Base-by-base conservation (phyloP, 2,329 filamentous ascomycete species). In the Clarireedia hainanense region DNA sequence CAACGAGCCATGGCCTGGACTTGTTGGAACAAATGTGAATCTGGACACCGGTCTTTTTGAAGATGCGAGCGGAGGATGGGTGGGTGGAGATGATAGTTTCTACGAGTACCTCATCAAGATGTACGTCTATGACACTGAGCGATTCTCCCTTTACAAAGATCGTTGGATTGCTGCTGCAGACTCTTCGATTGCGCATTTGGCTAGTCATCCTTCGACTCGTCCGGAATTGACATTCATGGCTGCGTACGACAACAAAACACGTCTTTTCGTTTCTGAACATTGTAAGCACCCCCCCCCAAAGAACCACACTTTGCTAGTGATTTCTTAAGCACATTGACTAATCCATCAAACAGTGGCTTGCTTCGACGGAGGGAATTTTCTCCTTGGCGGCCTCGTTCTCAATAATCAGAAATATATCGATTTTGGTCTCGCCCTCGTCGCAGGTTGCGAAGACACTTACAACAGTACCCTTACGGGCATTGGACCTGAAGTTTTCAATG, bases 41-140 rank as follows among this genome's bases (percentile, higher is more conserved):
- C 77, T 89, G 58, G 67, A 73, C 1, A 83, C 80, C 3, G 90
- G 90, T 20, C 64, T 74, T 6, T 92, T 95, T 63, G 62, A 79
- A 14, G 81, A 92, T 66, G 78, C 78, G 24, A 65, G 62, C 1
- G 89, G 91, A 51, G 86, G 88, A 46, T 95, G 89, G 89, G 80
- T 81, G 40, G 89, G 86, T 50, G 86, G 87, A 6, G 80, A 80
- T 30, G 89, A 95, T 69, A 89, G 84, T 45, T 95, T 86, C 72
- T 95, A 95, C 72, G 89, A 95, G 72, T 95, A 95, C 65, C 79
- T 95, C 34, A 85, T 95, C 70, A 95, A 95, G 75, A 92, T 94
- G 88, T 95, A 85, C 65, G 71, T 92, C 54, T 95, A 95, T 69
- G 86, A 92, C 66, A 76, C 81, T 0, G 63, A 69, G 5, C 77